These are phyloP conservation scores for Lasiosphaeria hispida DNA, from an alignment of 495 filamentous ascomycete genomes.

Conservation along the genomic window DNA sequence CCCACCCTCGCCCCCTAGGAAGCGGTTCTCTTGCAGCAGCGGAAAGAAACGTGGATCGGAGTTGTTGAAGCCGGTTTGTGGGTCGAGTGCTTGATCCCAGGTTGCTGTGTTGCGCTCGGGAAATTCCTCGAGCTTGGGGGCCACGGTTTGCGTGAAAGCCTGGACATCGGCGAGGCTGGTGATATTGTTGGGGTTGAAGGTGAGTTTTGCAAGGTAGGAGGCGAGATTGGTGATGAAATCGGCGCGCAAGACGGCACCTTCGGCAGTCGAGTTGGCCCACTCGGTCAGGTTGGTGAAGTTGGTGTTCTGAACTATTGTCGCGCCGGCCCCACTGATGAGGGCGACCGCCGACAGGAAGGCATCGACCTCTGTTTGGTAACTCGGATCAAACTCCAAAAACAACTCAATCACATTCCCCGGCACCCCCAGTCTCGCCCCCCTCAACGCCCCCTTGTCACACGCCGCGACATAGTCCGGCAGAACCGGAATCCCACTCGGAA, in stretches of 20 bases:
- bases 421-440: conserved; percentile 63
- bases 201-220: conserved; percentile 44
- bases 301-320: neutral
- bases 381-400: neutral
- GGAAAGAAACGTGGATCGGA: neutral
- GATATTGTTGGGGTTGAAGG: conserved; percentile 47
- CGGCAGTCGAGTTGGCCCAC: neutral
- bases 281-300: conserved; percentile 7
- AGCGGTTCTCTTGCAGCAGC: conserved; percentile 15
- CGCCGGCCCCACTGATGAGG: neutral
- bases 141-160: conserved; percentile 29
- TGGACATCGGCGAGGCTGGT: conserved; percentile 29
- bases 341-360: conserved; percentile 4
- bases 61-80: neutral
- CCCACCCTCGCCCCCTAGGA: conserved; percentile 12
- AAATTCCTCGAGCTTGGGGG: conserved; percentile 20
- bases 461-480: conserved; percentile 44
- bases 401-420: conserved; percentile 38
- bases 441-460: conserved; percentile 54
- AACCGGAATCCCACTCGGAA: conserved; percentile 31
- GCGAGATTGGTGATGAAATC: conserved; percentile 46
- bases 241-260: conserved; percentile 13
- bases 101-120: conserved; percentile 32
- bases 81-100: conserved; percentile 35
- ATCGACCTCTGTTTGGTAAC: conserved; percentile 5